Base-by-base conservation (phyloP, 2,329 filamentous ascomycete species). In the Ustilaginoidea virens region DNA sequence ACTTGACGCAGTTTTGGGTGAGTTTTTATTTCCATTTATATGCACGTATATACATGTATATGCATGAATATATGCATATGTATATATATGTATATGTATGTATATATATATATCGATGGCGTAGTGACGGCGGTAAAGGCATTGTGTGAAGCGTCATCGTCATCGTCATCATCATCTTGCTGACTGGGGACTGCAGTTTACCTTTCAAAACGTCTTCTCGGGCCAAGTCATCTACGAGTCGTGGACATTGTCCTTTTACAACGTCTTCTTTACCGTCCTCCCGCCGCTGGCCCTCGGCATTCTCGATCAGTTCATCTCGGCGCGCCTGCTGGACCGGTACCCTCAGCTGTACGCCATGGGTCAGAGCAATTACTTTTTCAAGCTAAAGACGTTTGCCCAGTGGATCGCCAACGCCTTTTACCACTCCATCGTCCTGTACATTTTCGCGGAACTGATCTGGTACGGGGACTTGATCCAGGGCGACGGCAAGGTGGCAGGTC, bases 1-100 rank as follows among this genome's bases (percentile, higher is more conserved):
- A 96, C 58, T 86, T 98, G 80, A 98, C 92, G 35, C 92, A 98
- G 51, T 98, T 98, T 51, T 98, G 92, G 83, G 80, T 85, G 63
- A 60, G 76, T 61, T 16, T 17, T n/a, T n/a, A 20, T 32, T 31
- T 25, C n/a, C n/a, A n/a, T 24, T 25, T 7, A 7, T n/a, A 5
- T 12, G 14, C n/a, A n/a, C n/a, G n/a, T n/a, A n/a, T n/a, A n/a
- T n/a, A n/a, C n/a, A n/a, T n/a, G n/a, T n/a, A n/a, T n/a, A n/a
- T n/a, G n/a, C n/a, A n/a, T n/a, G n/a, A n/a, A n/a, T n/a, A n/a
- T n/a, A n/a, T n/a, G n/a, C n/a, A n/a, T n/a, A n/a, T n/a, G n/a
- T n/a, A n/a, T n/a, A n/a, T n/a, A n/a, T n/a, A n/a, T n/a, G n/a
- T n/a, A n/a, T n/a, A n/a, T n/a, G n/a, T n/a, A n/a, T n/a, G n/a